Conservation (phyloP, 2,329 filamentous ascomycete species). For the Fusarium sp. region DNA sequence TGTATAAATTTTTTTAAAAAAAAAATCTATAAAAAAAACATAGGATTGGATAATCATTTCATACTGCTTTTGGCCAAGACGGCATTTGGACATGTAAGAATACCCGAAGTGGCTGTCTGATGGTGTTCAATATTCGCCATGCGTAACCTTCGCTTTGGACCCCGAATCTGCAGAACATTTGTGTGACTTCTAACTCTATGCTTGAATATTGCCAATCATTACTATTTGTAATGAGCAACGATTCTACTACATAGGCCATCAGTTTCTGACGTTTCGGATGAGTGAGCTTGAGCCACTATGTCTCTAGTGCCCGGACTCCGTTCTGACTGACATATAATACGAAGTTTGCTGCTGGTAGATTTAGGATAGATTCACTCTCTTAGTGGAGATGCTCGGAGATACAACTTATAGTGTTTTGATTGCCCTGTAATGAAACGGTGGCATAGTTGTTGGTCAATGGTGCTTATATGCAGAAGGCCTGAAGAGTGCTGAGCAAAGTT, state of each 20-base stretch:
- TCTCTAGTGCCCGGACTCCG: conserved; percentile 3
- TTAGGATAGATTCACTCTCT: neutral
- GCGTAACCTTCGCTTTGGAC: conserved; percentile 20
- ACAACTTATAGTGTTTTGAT: neutral
- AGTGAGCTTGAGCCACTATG: conserved; percentile 12
- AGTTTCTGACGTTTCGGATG: conserved; percentile 8
- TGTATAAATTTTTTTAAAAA: too few species aligned
- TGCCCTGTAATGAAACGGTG: neutral
- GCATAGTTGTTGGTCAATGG: neutral
- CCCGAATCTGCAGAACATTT: conserved; percentile 9
- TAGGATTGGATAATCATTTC: neutral
- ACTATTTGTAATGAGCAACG: neutral
- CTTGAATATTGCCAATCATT: neutral
- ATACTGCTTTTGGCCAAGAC: neutral
- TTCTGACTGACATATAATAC: neutral
- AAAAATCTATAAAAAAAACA: too few species aligned
- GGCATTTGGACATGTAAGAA: neutral
- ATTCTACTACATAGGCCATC: neutral
- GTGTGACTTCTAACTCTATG: neutral
- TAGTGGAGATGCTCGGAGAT: too few species aligned
- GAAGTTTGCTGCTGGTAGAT: neutral
- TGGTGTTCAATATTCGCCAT: conserved; percentile 7
- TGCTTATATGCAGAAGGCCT: neutral
- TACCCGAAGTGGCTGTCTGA: neutral
- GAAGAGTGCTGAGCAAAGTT: neutral